These are phyloP conservation scores for Calonectria pseudoreteaudii DNA, from an alignment of 2,329 filamentous ascomycete species.

Conservation along the genomic window DNA sequence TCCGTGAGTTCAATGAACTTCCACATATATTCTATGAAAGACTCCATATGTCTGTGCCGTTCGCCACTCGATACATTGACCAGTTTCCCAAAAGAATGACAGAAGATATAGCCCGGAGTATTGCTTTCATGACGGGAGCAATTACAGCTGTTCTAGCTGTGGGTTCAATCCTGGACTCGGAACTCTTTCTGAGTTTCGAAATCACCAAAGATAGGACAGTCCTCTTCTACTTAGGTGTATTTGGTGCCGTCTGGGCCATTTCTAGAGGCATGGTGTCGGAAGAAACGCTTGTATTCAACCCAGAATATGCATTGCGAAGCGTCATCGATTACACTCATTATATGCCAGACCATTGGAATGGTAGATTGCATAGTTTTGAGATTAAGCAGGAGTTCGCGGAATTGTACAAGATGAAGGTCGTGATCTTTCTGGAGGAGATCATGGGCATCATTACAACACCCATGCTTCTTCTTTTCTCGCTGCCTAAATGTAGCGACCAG, in stretches of 20 bases:
- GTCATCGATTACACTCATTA: constrained; percentile 96
- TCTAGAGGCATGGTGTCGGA: constrained; percentile 87
- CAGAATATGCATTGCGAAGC: constrained; percentile 86
- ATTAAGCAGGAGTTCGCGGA: constrained; percentile 90
- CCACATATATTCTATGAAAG: constrained; percentile 91
- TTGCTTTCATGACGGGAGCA: constrained; percentile 89
- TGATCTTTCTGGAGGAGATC: constrained; percentile 94
- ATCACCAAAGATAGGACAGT: constrained; percentile 89
- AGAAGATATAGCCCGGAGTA: constrained; percentile 83
- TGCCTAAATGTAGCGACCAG: constrained; percentile 90
- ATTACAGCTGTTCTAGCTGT: constrained; percentile 87
- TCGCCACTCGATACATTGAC: constrained; percentile 90
- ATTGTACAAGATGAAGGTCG: constrained; percentile 90
- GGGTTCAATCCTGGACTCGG: constrained; percentile 88
- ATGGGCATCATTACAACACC: constrained; percentile 93
- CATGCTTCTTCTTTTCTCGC: constrained; percentile 85
- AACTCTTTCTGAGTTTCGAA: constrained; percentile 92
- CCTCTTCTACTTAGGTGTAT: constrained; percentile 88
- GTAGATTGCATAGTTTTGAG: constrained; percentile 91
- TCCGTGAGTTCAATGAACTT: constrained; percentile 97
- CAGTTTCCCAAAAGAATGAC: constrained; percentile 97
- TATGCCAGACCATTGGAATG: constrained; percentile 88
- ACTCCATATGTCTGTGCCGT: constrained; percentile 94
- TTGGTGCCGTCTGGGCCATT: constrained; percentile 85
- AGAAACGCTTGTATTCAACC: constrained; percentile 90